These are phyloP conservation scores for Gleditsia sinensis DNA, from an alignment of 306 rosid species.

Conservation along the genomic window DNA sequence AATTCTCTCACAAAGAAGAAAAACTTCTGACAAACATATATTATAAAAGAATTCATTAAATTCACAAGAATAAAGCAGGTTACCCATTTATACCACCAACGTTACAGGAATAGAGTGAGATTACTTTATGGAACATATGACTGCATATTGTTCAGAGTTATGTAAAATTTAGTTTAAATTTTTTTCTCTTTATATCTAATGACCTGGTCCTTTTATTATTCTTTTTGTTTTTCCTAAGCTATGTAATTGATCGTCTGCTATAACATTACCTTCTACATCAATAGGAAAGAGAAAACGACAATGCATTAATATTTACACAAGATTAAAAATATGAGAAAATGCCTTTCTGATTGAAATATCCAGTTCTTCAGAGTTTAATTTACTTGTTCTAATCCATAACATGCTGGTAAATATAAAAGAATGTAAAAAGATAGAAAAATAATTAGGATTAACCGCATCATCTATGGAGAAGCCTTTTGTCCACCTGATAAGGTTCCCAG, in stretches of 20 bases:
- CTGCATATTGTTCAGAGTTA: not conserved
- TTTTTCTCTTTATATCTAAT: not conserved
- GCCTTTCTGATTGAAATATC: not conserved
- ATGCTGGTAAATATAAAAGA: constrained; percentile 29
- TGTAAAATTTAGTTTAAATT: not conserved
- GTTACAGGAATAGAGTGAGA: not conserved
- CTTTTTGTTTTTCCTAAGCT: not conserved
- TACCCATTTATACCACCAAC: not conserved
- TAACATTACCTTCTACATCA: too few species aligned
- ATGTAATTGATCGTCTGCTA: too few species aligned
- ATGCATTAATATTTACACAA: not conserved
- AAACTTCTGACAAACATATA: not conserved
- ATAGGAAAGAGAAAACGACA: not conserved
- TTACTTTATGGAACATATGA: not conserved
- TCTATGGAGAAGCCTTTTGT: constrained; percentile 92
- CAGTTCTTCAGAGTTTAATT: not conserved
- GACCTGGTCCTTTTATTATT: too few species aligned
- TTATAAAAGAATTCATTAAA: not conserved
- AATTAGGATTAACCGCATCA: constrained; percentile 54
- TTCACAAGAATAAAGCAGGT: not conserved
- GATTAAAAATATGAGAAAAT: not conserved
- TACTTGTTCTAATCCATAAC: not conserved
- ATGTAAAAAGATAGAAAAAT: constrained; percentile 30
- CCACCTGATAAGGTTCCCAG: constrained; percentile 94
- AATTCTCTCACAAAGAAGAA: not conserved